A percentile compares a stretch with the other conserved stretches of the same genome.
Conservation (phyloP, 2,329 filamentous ascomycete genomes). For the Exutisphaerella laricina region DNA sequence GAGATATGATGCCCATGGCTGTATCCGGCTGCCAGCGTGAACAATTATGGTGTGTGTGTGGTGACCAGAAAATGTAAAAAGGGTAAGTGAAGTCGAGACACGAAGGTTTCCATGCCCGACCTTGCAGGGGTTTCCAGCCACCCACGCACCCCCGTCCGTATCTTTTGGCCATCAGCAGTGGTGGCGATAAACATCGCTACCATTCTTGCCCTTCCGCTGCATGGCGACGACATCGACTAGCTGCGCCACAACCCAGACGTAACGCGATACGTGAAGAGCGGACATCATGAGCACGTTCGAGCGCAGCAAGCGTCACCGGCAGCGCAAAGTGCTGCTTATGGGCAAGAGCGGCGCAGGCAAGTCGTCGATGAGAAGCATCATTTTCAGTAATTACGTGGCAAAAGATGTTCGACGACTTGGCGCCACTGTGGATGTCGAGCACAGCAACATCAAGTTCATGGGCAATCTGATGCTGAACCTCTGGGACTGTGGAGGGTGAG, state of each 20-base stretch:
- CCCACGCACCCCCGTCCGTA: too few relatives aligned
- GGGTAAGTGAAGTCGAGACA: background rate
- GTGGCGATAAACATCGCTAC: too few relatives aligned
- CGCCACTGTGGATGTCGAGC: slow-evolving; percentile 96
- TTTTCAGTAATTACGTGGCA: slow-evolving; percentile 98
- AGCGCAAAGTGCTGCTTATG: slow-evolving; percentile 54
- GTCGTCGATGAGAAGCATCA: slow-evolving; percentile 96
- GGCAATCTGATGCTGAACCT: slow-evolving; percentile 95
- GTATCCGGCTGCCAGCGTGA: too few relatives aligned
- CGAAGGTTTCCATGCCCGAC: too few relatives aligned
- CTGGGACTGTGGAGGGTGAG: slow-evolving; percentile 92
- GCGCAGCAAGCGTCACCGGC: slow-evolving; percentile 45
- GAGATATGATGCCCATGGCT: background rate
- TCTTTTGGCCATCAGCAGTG: too few relatives aligned
- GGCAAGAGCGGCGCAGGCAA: slow-evolving; percentile 97
- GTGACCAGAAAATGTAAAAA: too few relatives aligned
- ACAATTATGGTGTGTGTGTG: too few relatives aligned
- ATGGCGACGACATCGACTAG: too few relatives aligned
- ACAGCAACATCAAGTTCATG: slow-evolving; percentile 98
- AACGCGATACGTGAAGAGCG: too few relatives aligned
- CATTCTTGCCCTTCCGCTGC: too few relatives aligned
- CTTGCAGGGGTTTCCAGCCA: too few relatives aligned
- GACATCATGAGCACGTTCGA: slow-evolving; percentile 27
- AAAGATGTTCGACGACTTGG: slow-evolving; percentile 89
- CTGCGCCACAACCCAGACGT: too few relatives aligned